Percentiles rank a stretch among this genome's conserved stretches.
These are phyloP conservation scores for Tillandsia fasciculata DNA, from an alignment of 176 grass and related monocot species.

Conservation along the genomic window DNA sequence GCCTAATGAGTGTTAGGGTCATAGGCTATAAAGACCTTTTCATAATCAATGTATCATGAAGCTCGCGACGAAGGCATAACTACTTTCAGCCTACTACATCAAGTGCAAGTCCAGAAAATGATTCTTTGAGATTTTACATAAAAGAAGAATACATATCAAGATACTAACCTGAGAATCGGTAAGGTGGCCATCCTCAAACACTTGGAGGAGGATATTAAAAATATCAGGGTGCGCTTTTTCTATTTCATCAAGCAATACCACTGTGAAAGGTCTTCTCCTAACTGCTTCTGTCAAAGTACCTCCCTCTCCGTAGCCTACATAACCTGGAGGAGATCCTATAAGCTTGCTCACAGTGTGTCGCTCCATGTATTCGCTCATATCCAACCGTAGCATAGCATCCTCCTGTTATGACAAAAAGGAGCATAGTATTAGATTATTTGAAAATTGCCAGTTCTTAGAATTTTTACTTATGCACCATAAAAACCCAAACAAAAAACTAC, in stretches of 20 bases:
- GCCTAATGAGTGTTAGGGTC: background rate
- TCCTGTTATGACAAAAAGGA: constrained; percentile 14
- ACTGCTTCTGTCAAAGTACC: constrained; percentile 37
- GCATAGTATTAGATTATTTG: background rate
- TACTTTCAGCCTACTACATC: background rate
- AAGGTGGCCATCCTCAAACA: constrained; percentile 31
- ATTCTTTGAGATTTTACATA: no score
- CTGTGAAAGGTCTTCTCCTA: constrained; percentile 23
- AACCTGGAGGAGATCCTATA: constrained; percentile 37
- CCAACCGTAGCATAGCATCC: constrained; percentile 24
- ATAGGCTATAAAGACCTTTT: background rate
- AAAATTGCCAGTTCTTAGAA: background rate
- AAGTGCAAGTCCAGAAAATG: background rate
- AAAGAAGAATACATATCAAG: background rate
- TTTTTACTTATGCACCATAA: no score
- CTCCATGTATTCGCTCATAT: constrained; percentile 36
- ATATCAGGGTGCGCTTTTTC: constrained; percentile 29
- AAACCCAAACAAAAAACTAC: no score
- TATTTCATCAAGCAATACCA: constrained; percentile 40
- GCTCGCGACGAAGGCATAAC: background rate
- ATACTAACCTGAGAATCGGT: constrained; percentile 19
- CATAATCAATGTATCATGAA: background rate
- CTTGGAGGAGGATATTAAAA: constrained; percentile 35
- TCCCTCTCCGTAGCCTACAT: constrained; percentile 25
- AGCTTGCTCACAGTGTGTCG: constrained; percentile 13